Evolutionary conservation across 306 rosid species (phyloP).

Genomic region (Elaeagnus macrophylla): DNA sequence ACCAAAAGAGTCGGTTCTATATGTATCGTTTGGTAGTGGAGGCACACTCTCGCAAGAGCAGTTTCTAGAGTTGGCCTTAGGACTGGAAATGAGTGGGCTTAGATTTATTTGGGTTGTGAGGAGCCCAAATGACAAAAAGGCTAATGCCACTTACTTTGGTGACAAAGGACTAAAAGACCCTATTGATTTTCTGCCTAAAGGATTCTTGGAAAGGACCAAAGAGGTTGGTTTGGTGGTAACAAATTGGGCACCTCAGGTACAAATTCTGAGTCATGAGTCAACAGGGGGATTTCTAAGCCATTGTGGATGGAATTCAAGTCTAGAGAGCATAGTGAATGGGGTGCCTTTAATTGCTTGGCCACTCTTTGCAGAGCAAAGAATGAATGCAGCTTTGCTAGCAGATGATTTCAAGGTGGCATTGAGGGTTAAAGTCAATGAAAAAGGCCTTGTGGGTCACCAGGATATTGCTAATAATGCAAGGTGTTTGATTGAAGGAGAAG

Average conservation of each 20-base stretch:
- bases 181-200: conserved; percentile 8
- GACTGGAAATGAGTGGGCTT: conserved; percentile 28
- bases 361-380: conserved; percentile 18
- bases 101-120: conserved; percentile 31
- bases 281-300: conserved; percentile 19
- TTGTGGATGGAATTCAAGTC: conserved; percentile 26
- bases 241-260: conserved; percentile 19
- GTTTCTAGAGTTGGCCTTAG: conserved; percentile 24
- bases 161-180: neutral
- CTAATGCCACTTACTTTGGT: conserved; percentile 11
- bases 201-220: conserved; percentile 22
- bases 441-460: conserved; percentile 8
- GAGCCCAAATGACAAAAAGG: conserved; percentile 4
- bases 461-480: conserved; percentile 9
- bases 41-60: conserved; percentile 26
- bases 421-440: conserved; percentile 17
- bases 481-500: conserved; percentile 18
- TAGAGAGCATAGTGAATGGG: conserved; percentile 17
- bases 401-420: conserved; percentile 16
- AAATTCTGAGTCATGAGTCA: conserved; percentile 4
- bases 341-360: conserved; percentile 24
- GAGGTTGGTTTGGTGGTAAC: conserved; percentile 15
- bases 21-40: conserved; percentile 33
- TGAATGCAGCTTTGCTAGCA: conserved; percentile 6
- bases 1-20: conserved; percentile 18